Percentiles rank a stretch among this genome's conserved stretches.
phyloP scores from a whole-genome alignment of 306 rosid species.

The Prunus persica region DNA sequence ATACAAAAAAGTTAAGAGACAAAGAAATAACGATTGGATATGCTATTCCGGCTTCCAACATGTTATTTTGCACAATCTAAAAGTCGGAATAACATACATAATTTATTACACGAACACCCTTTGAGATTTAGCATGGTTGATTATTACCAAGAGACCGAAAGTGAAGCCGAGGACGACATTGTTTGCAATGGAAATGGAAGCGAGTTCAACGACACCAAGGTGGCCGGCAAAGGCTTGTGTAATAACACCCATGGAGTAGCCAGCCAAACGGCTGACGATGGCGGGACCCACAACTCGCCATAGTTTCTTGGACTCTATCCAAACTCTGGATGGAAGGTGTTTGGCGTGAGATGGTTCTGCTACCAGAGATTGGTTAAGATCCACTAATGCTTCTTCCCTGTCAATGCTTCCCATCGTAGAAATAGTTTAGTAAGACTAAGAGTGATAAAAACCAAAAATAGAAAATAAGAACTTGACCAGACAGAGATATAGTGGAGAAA shows the following conservation, averaged over 20 bases:
- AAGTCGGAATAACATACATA: too few species aligned
- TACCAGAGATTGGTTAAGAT: background rate
- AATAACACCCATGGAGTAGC: constrained; percentile 13
- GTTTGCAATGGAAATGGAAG: constrained; percentile 18
- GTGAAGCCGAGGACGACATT: constrained; percentile 15
- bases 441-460: too few species aligned
- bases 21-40: background rate
- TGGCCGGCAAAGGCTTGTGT: constrained; percentile 24
- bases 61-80: too few species aligned
- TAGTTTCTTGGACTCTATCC: constrained; percentile 24
- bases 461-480: too few species aligned
- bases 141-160: constrained; percentile 17
- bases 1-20: background rate
- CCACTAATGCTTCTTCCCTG: background rate
- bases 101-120: too few species aligned
- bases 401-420: background rate
- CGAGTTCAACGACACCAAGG: constrained; percentile 22
- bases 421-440: background rate
- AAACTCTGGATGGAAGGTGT: constrained; percentile 1
- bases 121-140: rapidly evolving
- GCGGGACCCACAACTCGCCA: constrained; percentile 22
- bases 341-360: constrained; percentile 1
- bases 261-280: constrained; percentile 2
- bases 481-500: too few species aligned
- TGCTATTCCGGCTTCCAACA: too few species aligned